These are phyloP conservation scores for Lactarius akahatsu DNA, from an alignment of 768 basidiomycete species.

Conservation along the genomic window DNA sequence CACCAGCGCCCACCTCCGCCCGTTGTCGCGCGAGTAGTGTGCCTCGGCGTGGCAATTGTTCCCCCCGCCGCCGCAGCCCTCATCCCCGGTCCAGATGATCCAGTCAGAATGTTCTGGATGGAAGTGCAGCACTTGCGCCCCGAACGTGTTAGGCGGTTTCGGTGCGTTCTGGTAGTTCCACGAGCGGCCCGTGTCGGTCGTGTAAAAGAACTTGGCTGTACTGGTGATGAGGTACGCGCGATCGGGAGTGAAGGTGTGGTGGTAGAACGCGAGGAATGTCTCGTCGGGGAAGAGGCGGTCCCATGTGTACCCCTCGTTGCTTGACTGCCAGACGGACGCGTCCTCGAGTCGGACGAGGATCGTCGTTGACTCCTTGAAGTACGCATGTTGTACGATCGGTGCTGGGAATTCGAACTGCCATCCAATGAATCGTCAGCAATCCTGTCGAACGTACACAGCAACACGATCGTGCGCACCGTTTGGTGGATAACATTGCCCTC, in stretches of 20 bases:
- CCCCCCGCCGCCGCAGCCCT: conserved; percentile 51
- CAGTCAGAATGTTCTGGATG: conserved; percentile 75
- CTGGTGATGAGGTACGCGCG: conserved; percentile 91
- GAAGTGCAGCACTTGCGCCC: conserved; percentile 77
- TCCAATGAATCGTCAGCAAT: neutral
- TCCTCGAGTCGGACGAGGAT: conserved; percentile 81
- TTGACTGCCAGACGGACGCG: conserved; percentile 85
- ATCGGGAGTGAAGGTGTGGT: conserved; percentile 75
- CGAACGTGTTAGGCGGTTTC: conserved; percentile 74
- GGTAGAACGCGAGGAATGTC: conserved; percentile 79
- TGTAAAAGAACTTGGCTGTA: conserved; percentile 62
- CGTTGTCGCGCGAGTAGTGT: conserved; percentile 73
- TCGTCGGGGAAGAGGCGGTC: conserved; percentile 56
- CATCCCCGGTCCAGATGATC: conserved; percentile 86
- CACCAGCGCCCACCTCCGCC: conserved; percentile 68
- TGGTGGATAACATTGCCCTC: conserved; percentile 80
- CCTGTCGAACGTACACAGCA: neutral
- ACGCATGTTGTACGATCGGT: conserved; percentile 70
- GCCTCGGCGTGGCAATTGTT: conserved; percentile 72
- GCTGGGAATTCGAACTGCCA: conserved; percentile 63
- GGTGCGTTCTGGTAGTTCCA: conserved; percentile 68
- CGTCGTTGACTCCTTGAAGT: conserved; percentile 84
- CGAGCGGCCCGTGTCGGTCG: conserved; percentile 72
- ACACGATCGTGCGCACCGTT: conserved; percentile 47
- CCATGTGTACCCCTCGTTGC: conserved; percentile 95